Percentiles rank a stretch among this genome's conserved stretches.
phyloP scores from a whole-genome alignment of 352 stramenopile genomes.

The Blastocystis sp. region DNA sequence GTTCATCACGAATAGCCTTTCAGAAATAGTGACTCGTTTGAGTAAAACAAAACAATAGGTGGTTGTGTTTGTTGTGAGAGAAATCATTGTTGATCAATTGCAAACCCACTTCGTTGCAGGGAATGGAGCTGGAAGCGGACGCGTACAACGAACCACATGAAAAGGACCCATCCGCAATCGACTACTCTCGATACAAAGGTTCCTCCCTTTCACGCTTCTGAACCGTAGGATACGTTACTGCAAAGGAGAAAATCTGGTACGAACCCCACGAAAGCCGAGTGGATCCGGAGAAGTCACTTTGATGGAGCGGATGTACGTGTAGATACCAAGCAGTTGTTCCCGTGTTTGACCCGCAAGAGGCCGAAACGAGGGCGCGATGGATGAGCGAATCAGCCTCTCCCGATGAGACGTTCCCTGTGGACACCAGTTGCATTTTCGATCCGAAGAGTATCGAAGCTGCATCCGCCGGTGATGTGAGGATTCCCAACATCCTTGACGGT shows the following conservation, averaged over 20 bases:
- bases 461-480: background rate
- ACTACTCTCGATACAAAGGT: background rate
- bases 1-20: conserved; percentile 25
- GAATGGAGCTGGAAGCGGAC: background rate
- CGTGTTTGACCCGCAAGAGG: background rate
- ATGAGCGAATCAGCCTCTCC: background rate
- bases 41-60: background rate
- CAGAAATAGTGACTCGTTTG: conserved; percentile 25
- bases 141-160: background rate
- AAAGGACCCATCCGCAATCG: background rate
- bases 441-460: background rate
- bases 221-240: conserved; percentile 1
- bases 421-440: background rate
- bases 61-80: conserved; percentile 23
- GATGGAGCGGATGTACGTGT: background rate
- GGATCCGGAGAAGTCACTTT: background rate
- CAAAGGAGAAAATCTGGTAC: conserved; percentile 17
- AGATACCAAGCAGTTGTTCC: conserved; percentile 24
- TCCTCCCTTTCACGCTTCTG: background rate
- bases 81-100: background rate
- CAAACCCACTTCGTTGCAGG: background rate
- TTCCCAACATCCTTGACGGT: background rate
- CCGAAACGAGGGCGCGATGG: too few species aligned
- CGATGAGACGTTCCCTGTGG: background rate
- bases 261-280: conserved; percentile 10